Conservation (phyloP, 139 green algal genomes). For the Spirogloea muscicola region DNA sequence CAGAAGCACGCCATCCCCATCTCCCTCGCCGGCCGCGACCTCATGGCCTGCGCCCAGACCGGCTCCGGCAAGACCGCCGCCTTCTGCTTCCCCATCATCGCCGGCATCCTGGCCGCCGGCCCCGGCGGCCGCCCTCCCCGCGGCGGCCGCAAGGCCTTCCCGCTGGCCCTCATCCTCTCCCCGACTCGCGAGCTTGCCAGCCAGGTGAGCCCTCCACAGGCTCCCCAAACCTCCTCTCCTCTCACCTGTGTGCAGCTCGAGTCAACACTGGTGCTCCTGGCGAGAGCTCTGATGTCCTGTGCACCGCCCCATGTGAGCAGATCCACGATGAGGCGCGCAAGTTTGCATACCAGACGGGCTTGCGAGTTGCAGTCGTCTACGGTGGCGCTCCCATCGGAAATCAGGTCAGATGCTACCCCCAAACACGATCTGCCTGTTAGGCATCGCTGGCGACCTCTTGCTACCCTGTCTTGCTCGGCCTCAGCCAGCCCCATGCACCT, state of each 20-base stretch:
- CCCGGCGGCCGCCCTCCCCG: slow-evolving; percentile 45
- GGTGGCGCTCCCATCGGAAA: slow-evolving; percentile 87
- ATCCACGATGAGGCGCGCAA: slow-evolving; percentile 88
- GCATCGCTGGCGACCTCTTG: too few relatives aligned
- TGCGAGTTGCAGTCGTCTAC: slow-evolving; percentile 90
- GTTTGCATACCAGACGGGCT: slow-evolving; percentile 88
- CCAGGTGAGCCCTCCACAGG: slow-evolving; percentile 60
- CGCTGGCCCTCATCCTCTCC: slow-evolving; percentile 81
- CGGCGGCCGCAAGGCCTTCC: slow-evolving; percentile 77
- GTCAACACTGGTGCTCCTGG: background rate
- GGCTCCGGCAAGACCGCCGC: slow-evolving; percentile 97
- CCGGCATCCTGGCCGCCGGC: slow-evolving; percentile 74
- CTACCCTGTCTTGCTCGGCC: too few relatives aligned
- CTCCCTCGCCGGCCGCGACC: slow-evolving; percentile 81
- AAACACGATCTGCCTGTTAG: too few relatives aligned
- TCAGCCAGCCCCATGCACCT: too few relatives aligned
- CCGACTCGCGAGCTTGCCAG: slow-evolving; percentile 89
- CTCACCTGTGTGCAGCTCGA: background rate
- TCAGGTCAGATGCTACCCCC: too few relatives aligned
- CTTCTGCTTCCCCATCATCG: slow-evolving; percentile 99
- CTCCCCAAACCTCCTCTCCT: too few relatives aligned
- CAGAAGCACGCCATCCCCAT: slow-evolving; percentile 96
- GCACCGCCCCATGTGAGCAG: too few relatives aligned
- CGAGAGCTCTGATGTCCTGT: too few relatives aligned
- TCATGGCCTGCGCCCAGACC: slow-evolving; percentile 81